Evolutionary conservation across 2,329 filamentous ascomycete species (phyloP).

Genomic region (Ophiostoma novo-ulmi): DNA sequence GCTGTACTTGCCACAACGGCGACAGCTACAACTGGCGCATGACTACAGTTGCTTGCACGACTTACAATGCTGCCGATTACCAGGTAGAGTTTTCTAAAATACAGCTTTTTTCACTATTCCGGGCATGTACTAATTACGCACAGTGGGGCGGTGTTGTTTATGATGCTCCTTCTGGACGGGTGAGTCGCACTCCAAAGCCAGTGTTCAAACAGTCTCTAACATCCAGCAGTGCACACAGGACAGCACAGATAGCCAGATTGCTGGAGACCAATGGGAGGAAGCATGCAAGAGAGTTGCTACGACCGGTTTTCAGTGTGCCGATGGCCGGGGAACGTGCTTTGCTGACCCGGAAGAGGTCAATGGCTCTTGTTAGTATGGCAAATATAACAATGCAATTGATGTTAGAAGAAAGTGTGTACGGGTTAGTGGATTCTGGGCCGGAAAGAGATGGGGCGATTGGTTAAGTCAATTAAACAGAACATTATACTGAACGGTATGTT

Average conservation of each 20-base stretch:
- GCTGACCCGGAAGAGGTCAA: neutral
- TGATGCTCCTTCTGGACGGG: neutral
- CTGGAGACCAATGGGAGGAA: conserved; percentile 8
- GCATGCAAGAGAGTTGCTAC: neutral
- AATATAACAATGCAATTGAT: neutral
- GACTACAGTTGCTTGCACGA: neutral
- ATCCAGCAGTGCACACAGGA: neutral
- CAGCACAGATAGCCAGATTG: neutral
- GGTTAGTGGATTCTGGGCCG: neutral
- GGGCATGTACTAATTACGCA: neutral
- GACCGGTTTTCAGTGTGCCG: neutral
- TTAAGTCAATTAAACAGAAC: too few relatives aligned
- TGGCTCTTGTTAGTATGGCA: neutral
- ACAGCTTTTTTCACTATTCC: neutral
- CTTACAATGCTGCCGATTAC: neutral
- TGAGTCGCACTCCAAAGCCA: neutral
- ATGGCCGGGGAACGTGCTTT: conserved; percentile 9
- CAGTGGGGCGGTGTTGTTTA: neutral
- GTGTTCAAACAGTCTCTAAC: neutral
- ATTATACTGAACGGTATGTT: too few relatives aligned
- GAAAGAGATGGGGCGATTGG: too few relatives aligned
- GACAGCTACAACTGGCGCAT: conserved; percentile 15
- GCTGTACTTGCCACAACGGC: conserved; percentile 13
- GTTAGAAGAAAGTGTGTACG: neutral
- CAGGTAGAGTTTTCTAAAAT: neutral